Evolutionary conservation across 164 flowering plant genomes (phyloP).

Genomic region (Malania oleifera): DNA sequence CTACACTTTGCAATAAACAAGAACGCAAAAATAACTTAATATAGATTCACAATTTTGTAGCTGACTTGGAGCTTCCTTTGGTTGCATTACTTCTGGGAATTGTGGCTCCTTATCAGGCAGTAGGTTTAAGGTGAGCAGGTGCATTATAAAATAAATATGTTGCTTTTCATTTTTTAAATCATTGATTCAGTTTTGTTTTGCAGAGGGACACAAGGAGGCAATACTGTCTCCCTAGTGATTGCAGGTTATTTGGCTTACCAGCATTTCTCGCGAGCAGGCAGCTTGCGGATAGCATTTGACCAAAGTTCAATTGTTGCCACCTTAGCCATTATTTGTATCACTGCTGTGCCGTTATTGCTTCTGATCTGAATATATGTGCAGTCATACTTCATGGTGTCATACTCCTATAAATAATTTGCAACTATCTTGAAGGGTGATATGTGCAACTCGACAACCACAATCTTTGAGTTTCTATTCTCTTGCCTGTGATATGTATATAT

Average conservation of each 20-base stretch:
- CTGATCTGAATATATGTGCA: slow-evolving; percentile 32
- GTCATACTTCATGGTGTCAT: not conserved
- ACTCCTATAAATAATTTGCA: slow-evolving; percentile 5
- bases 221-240: slow-evolving; percentile 48
- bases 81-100: slow-evolving; percentile 56
- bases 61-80: slow-evolving; percentile 80
- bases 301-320: slow-evolving; percentile 70
- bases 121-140: slow-evolving; percentile 44
- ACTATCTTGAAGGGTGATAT: not conserved
- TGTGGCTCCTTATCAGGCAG: slow-evolving; percentile 61
- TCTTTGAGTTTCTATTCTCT: not conserved
- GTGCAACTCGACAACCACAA: not conserved
- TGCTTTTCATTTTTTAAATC: not conserved
- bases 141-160: not conserved
- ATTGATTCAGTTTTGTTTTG: slow-evolving; percentile 8
- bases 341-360: slow-evolving; percentile 44
- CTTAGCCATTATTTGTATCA: slow-evolving; percentile 49
- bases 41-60: too few species aligned
- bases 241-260: slow-evolving; percentile 74
- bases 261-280: slow-evolving; percentile 67
- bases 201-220: slow-evolving; percentile 77
- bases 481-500: too few species aligned
- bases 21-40: too few species aligned
- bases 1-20: not conserved
- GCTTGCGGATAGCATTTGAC: slow-evolving; percentile 61